A percentile compares a stretch with the other conserved stretches of the same genome.
These are phyloP conservation scores for Alternaria longipes DNA, from an alignment of 2,329 filamentous ascomycete species.

Conservation along the genomic window DNA sequence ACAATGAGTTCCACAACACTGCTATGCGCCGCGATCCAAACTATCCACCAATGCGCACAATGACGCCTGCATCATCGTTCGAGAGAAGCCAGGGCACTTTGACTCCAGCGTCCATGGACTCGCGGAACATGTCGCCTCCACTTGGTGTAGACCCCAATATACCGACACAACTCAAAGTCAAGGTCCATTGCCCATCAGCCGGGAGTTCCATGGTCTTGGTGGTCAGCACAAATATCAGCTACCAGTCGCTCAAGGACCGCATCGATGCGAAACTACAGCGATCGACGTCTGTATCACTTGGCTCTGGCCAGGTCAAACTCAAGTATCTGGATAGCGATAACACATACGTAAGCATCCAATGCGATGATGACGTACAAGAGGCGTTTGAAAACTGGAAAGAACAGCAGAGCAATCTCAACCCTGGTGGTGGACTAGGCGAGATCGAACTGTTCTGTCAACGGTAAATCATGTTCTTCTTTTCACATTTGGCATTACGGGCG, in stretches of 20 bases:
- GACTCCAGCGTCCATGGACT: constrained; percentile 51
- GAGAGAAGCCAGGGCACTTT: constrained; percentile 48
- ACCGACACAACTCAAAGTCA: constrained; percentile 88
- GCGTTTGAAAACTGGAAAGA: constrained; percentile 96
- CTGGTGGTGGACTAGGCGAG: constrained; percentile 77
- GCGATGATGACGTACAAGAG: constrained; percentile 94
- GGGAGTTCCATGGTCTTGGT: constrained; percentile 95
- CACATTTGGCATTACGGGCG: constrained; percentile 9
- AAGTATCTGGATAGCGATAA: constrained; percentile 87
- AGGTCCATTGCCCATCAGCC: constrained; percentile 81
- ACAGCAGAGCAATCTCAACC: constrained; percentile 68
- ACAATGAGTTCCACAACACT: constrained; percentile 39
- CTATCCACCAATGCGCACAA: constrained; percentile 42
- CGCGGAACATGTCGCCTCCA: constrained; percentile 52
- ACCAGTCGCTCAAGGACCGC: constrained; percentile 90
- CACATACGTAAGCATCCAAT: constrained; percentile 92
- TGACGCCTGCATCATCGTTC: constrained; percentile 52
- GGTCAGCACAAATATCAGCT: constrained; percentile 93
- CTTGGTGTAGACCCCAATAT: constrained; percentile 47
- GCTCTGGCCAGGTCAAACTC: constrained; percentile 81
- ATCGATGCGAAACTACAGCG: constrained; percentile 94
- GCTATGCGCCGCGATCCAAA: constrained; percentile 44
- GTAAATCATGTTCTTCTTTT: constrained; percentile 22
- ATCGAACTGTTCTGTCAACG: constrained; percentile 69
- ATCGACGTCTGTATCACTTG: constrained; percentile 84